Percentiles rank a stretch among this genome's conserved stretches.
Conservation (phyloP, 2,329 filamentous ascomycete genomes). For the Fusarium sp. region DNA sequence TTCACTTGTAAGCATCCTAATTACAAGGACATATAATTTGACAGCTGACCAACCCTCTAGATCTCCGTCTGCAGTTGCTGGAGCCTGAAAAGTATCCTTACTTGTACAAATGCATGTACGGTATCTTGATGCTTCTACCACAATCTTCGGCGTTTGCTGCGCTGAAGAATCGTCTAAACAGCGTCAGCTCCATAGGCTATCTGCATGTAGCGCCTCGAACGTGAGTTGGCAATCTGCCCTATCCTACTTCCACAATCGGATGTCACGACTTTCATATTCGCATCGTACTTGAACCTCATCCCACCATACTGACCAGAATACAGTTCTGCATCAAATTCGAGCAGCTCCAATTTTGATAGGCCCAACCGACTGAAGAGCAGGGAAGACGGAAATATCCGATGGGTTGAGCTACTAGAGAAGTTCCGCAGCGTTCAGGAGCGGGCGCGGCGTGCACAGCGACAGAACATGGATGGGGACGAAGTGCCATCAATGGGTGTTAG, state of each 20-base stretch:
- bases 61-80: slow-evolving; percentile 92
- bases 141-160: slow-evolving; percentile 98
- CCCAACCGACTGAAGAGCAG: slow-evolving; percentile 85
- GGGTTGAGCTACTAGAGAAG: slow-evolving; percentile 94
- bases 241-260: neutral
- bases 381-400: slow-evolving; percentile 88
- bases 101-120: slow-evolving; percentile 97
- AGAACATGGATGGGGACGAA: slow-evolving; percentile 68
- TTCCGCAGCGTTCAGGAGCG: slow-evolving; percentile 93
- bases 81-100: slow-evolving; percentile 96
- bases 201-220: slow-evolving; percentile 85
- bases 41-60: slow-evolving; percentile 60
- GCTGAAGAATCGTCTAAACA: slow-evolving; percentile 95
- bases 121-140: slow-evolving; percentile 96
- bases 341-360: slow-evolving; percentile 76
- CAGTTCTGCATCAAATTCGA: slow-evolving; percentile 64
- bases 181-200: slow-evolving; percentile 96
- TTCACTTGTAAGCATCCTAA: slow-evolving; percentile 86
- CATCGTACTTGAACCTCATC: neutral
- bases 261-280: neutral
- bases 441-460: slow-evolving; percentile 79
- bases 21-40: neutral
- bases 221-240: slow-evolving; percentile 63
- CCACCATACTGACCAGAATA: slow-evolving; percentile 20
- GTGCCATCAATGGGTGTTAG: slow-evolving; percentile 61